Evolutionary conservation across 345 rosid genomes (phyloP), one percentile per base, ranked within the genome.

Genomic region (Garcia nutans): DNA sequence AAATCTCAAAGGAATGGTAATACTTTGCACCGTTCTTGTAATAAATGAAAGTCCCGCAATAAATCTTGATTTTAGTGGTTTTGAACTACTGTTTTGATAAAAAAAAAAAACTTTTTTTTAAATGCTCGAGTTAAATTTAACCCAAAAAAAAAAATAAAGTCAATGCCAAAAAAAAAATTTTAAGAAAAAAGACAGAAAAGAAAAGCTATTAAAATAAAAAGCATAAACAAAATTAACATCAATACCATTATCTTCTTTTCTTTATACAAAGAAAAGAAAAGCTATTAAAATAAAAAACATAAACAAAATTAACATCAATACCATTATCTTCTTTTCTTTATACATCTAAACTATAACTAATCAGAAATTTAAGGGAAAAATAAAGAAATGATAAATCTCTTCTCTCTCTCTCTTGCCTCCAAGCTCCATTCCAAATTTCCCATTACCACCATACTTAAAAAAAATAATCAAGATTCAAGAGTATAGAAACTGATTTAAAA

Each of bases 381-480:
- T 9, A 47, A 61, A 47, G 4, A 60, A 19, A 61, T 52, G 11
- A 20, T 26, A 33, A 44, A 41, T 17, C 3, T 52, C 44, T n/a
- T 52, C 44, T 17, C 2, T 28, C 31, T 28, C 10, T 15, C 72
- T 3, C 1, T 10, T 1, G 3, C 24, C 55, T 5, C 16, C 8
- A 0, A 55, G 0, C 54, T 1, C 2, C 19, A 23, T 10, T 28
- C 2, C 6, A 10, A 31, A n/a, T 13, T 3, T 9, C 22, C 17
- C 54, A 13, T 42, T 60, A 1, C 5, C 42, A 19, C 15, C 52
- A 22, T 41, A 1, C 66, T 3, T 10, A 8, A 28, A 73, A 31
- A 44, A 33, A 62, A 26, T 57, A 17, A 49, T 3, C 58, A 31
- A 33, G 47, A 37, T 74, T 64, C 70, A 64, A 52, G 52, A 74